Conservation (phyloP, 495 filamentous ascomycete genomes). For the Clavariopsis aquatica region DNA sequence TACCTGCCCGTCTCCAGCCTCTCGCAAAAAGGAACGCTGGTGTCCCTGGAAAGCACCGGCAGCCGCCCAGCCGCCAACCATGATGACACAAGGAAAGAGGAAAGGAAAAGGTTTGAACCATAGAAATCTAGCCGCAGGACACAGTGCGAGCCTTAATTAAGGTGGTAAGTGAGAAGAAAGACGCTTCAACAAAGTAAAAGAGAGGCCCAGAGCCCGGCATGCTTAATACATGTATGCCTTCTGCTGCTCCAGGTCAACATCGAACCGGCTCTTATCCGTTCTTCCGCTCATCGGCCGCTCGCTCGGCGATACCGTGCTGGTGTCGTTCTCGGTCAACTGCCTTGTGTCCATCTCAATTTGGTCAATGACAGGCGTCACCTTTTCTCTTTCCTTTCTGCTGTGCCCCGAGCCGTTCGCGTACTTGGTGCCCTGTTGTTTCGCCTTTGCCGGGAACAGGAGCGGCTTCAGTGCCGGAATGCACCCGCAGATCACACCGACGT, state of each 20-base stretch:
- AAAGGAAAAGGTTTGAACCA: neutral
- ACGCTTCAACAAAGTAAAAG: neutral
- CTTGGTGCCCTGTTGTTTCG: slow-evolving; percentile 12
- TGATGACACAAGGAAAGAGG: neutral
- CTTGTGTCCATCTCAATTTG: slow-evolving; percentile 24
- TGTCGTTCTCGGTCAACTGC: slow-evolving; percentile 22
- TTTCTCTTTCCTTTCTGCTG: slow-evolving; percentile 8
- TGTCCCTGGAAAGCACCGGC: neutral
- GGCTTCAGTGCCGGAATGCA: slow-evolving; percentile 37
- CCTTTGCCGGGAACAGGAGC: slow-evolving; percentile 30
- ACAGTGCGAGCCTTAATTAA: neutral
- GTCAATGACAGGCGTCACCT: slow-evolving; percentile 3
- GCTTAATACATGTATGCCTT: slow-evolving; percentile 31
- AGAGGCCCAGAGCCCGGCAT: neutral
- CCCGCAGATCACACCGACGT: slow-evolving; percentile 37
- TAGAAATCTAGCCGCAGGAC: slow-evolving; percentile 2
- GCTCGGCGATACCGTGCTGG: neutral
- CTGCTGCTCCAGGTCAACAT: slow-evolving; percentile 28
- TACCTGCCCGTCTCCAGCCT: neutral
- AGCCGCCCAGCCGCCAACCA: neutral
- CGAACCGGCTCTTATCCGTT: slow-evolving; percentile 29
- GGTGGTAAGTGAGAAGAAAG: slow-evolving; percentile 11
- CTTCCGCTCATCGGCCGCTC: slow-evolving; percentile 27
- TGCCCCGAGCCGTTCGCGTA: slow-evolving; percentile 15
- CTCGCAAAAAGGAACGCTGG: neutral